Evolutionary conservation across 2,329 filamentous ascomycete species (phyloP).

Genomic region (Cyphellophora europaea): DNA sequence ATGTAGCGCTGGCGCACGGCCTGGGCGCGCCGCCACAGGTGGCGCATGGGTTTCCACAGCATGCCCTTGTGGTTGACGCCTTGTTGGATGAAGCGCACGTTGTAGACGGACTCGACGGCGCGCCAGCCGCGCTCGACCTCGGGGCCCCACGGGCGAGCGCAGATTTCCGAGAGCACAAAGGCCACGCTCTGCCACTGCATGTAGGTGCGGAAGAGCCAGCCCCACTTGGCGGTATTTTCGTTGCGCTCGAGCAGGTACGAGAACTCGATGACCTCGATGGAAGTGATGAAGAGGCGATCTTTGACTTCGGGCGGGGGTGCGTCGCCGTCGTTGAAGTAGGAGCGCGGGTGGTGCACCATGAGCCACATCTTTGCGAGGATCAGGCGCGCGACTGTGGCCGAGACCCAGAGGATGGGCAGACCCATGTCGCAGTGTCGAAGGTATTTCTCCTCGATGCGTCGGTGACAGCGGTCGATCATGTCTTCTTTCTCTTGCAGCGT

Average conservation of each 20-base stretch:
- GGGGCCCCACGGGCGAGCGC: slow-evolving; percentile 46
- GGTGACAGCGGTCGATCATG: slow-evolving; percentile 44
- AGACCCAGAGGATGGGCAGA: slow-evolving; percentile 56
- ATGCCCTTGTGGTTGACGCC: slow-evolving; percentile 41
- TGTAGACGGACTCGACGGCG: slow-evolving; percentile 41
- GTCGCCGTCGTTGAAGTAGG: slow-evolving; percentile 40
- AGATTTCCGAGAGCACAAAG: slow-evolving; percentile 52
- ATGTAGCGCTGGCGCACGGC: not conserved
- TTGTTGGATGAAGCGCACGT: slow-evolving; percentile 24
- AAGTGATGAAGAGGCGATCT: slow-evolving; percentile 61
- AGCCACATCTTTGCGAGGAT: slow-evolving; percentile 72
- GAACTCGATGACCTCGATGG: slow-evolving; percentile 67
- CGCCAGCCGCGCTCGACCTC: slow-evolving; percentile 52
- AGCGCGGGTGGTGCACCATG: slow-evolving; percentile 63
- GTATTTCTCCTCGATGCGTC: slow-evolving; percentile 47
- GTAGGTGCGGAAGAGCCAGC: slow-evolving; percentile 56
- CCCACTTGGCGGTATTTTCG: slow-evolving; percentile 51
- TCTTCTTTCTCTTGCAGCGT: slow-evolving; percentile 27
- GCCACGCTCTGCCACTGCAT: slow-evolving; percentile 58
- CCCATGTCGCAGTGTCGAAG: slow-evolving; percentile 42
- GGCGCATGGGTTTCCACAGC: slow-evolving; percentile 55
- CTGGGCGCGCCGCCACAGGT: slow-evolving; percentile 27
- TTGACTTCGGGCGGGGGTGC: slow-evolving; percentile 53
- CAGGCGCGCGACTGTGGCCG: slow-evolving; percentile 57
- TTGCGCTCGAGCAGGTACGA: slow-evolving; percentile 57